phyloP scores from a whole-genome alignment of 2,329 filamentous ascomycete genomes.

The Sclerotinia glacialis region DNA sequence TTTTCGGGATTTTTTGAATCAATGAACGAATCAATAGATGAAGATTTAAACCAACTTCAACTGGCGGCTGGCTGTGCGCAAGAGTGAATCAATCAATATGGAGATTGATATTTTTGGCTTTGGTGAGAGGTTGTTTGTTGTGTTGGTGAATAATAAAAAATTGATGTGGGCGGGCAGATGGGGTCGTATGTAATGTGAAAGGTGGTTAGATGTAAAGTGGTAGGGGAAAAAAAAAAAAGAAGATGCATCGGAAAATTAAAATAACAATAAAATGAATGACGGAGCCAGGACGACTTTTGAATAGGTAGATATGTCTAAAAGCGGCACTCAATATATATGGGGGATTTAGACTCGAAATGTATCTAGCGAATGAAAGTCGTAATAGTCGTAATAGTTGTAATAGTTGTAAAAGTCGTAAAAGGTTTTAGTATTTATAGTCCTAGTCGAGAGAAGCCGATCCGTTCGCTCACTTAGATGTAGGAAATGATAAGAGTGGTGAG shows the following conservation, averaged over 20 bases:
- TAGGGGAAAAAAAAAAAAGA: too few relatives aligned
- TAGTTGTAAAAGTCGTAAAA: background rate
- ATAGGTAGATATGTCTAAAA: background rate
- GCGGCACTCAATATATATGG: background rate
- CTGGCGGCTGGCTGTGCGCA: constrained; percentile 9
- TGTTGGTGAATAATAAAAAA: background rate
- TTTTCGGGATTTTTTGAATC: background rate
- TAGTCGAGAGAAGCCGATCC: background rate
- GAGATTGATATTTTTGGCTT: background rate
- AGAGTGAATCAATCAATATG: background rate
- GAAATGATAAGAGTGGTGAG: background rate
- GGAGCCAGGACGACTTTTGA: background rate
- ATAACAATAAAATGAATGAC: constrained; percentile 7
- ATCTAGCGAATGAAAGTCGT: background rate
- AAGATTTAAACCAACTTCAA: background rate
- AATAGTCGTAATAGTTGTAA: background rate
- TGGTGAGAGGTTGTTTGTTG: background rate
- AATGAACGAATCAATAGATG: background rate
- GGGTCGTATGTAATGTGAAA: too few relatives aligned
- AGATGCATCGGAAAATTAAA: too few relatives aligned
- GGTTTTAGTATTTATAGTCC: background rate
- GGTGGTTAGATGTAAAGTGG: too few relatives aligned
- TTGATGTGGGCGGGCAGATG: background rate
- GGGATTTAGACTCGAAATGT: constrained; percentile 14
- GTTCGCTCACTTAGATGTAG: background rate